Evolutionary conservation across 176 grass and related monocot species (phyloP).

Genomic region (Avena atlantica): DNA sequence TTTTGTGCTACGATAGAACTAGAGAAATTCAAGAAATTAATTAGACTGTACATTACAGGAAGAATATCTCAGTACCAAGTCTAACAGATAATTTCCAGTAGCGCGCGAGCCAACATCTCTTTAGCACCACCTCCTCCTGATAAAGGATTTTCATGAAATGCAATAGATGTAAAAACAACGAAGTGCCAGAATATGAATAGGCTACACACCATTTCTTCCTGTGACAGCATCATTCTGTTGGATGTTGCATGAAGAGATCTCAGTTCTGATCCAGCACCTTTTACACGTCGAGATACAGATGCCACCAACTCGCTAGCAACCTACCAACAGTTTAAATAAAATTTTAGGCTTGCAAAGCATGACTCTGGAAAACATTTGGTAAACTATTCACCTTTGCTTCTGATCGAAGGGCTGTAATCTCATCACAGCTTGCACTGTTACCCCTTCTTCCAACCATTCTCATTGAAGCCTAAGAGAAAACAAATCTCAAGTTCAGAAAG

Average conservation of each 20-base stretch:
- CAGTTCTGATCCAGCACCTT: constrained; percentile 62
- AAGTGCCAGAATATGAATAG: constrained; percentile 30
- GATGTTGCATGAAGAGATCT: constrained; percentile 64
- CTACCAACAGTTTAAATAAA: constrained; percentile 50
- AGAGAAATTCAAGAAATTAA: constrained; percentile 28
- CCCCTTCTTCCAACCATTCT: constrained; percentile 60
- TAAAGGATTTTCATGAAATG: constrained; percentile 52
- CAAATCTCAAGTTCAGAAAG: constrained; percentile 41
- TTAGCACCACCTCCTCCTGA: constrained; percentile 92
- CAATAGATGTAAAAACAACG: constrained; percentile 28
- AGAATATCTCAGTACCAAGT: constrained; percentile 67
- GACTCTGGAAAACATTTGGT: constrained; percentile 29
- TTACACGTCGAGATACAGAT: constrained; percentile 53
- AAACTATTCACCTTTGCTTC: constrained; percentile 64
- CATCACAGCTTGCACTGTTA: constrained; percentile 49
- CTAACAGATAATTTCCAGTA: constrained; percentile 89
- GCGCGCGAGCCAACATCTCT: constrained; percentile 97
- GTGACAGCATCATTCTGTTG: constrained; percentile 83
- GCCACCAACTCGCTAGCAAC: constrained; percentile 47
- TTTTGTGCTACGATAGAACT: constrained; percentile 23
- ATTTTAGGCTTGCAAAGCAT: constrained; percentile 36
- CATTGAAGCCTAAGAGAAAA: constrained; percentile 56
- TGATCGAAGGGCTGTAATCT: constrained; percentile 48
- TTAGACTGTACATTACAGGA: constrained; percentile 23
- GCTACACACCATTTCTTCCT: constrained; percentile 80